Percentiles rank a stretch among this genome's conserved stretches.
These are phyloP conservation scores for Domatiomyces catenatus DNA, from an alignment of 2,329 filamentous ascomycete genomes.

Conservation along the genomic window DNA sequence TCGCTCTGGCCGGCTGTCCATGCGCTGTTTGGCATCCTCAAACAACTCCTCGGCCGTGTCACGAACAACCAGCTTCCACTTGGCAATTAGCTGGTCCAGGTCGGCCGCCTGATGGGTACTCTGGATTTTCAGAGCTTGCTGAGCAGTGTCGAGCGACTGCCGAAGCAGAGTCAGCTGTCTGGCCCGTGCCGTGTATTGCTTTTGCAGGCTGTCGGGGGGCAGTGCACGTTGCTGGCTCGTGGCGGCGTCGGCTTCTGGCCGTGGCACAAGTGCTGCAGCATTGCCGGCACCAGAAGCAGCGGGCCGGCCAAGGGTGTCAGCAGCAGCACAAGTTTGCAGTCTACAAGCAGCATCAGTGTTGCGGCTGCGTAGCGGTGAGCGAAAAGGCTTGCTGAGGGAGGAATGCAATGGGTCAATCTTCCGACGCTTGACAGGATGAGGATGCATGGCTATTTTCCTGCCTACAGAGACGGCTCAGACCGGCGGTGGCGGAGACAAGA, in stretches of 20 bases:
- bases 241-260: constrained; percentile 10
- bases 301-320: constrained; percentile 5
- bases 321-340: constrained; percentile 1
- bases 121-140: constrained; percentile 40
- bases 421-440: constrained; percentile 44
- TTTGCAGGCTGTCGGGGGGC: constrained; percentile 23
- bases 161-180: constrained; percentile 19
- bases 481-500: neutral
- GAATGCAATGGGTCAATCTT: constrained; percentile 42
- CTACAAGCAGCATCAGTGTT: constrained; percentile 3
- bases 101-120: constrained; percentile 35
- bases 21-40: constrained; percentile 41
- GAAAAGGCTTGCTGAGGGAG: constrained; percentile 55
- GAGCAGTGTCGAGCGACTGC: constrained; percentile 33
- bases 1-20: constrained; percentile 37
- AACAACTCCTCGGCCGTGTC: constrained; percentile 55
- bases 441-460: too few relatives aligned
- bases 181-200: constrained; percentile 22
- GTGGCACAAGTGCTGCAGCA: neutral
- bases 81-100: constrained; percentile 39
- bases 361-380: constrained; percentile 36
- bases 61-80: constrained; percentile 47
- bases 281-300: neutral
- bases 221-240: constrained; percentile 3
- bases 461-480: neutral